A percentile compares a stretch with the other conserved stretches of the same genome.
Evolutionary conservation across 106 monocot genomes (phyloP).

Genomic region (Phalaenopsis equestris): DNA sequence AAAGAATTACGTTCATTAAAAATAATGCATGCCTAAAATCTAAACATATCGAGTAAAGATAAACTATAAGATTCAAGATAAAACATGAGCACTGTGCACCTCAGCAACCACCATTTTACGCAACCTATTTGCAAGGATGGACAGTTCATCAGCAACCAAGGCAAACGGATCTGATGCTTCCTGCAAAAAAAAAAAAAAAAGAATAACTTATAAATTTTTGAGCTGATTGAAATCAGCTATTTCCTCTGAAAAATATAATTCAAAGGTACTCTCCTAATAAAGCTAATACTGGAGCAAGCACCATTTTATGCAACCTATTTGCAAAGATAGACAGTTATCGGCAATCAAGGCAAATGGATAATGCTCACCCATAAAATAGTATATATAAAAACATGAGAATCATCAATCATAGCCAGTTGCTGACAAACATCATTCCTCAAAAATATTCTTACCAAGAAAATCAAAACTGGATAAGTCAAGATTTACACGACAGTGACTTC

Average conservation of each 20-base stretch:
- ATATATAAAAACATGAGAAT: too few species aligned
- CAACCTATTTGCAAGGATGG: conserved; percentile 64
- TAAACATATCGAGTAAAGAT: neutral
- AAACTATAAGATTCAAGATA: neutral
- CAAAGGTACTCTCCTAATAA: too few species aligned
- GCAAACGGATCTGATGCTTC: conserved; percentile 74
- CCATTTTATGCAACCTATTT: neutral
- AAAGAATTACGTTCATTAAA: neutral
- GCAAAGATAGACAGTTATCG: too few species aligned
- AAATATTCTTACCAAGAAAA: too few species aligned
- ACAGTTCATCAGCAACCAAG: conserved; percentile 85
- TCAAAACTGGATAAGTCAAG: too few species aligned
- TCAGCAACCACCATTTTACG: conserved; percentile 80
- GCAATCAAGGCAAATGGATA: too few species aligned
- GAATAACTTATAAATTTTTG: neutral
- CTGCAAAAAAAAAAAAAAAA: conserved; percentile 18
- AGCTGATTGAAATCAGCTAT: neutral
- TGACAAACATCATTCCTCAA: too few species aligned
- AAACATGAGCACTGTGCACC: conserved; percentile 19
- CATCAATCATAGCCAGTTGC: too few species aligned
- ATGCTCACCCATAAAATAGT: too few species aligned
- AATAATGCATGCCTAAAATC: neutral
- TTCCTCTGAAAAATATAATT: neutral
- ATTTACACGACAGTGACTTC: too few species aligned
- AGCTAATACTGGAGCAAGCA: neutral